Conservation (phyloP, 202 grass and related monocot genomes). For the Dendrocalamus latiflorus region DNA sequence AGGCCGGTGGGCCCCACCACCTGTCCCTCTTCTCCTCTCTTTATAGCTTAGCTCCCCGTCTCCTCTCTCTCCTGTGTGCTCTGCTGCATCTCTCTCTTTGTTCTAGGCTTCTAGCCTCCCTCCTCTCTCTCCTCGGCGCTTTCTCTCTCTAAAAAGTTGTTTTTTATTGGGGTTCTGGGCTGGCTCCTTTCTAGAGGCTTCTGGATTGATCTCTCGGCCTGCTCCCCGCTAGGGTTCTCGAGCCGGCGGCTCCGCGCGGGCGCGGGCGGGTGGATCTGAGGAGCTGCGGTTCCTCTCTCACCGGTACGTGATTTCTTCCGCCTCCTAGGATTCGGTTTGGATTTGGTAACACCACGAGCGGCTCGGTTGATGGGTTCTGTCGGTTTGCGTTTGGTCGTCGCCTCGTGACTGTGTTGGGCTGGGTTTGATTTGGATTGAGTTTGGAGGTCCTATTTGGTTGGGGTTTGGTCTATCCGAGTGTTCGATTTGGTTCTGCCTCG, state of each 20-base stretch:
- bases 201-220: not conserved
- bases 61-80: not conserved
- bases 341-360: not conserved
- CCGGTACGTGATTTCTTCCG: not conserved
- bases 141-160: not conserved
- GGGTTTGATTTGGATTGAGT: not conserved
- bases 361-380: not conserved
- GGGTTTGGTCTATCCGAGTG: not conserved
- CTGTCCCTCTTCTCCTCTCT: too few relatives aligned
- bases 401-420: too few relatives aligned
- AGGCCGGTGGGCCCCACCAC: conserved; percentile 36
- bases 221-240: not conserved
- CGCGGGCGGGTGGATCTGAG: conserved; percentile 34
- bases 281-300: not conserved
- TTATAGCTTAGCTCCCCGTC: too few relatives aligned
- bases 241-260: not conserved
- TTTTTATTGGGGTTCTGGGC: not conserved
- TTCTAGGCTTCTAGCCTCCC: not conserved
- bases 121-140: not conserved
- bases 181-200: not conserved
- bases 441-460: not conserved
- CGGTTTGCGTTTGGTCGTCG: not conserved
- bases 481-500: not conserved
- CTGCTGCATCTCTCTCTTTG: not conserved
- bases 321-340: not conserved